Evolutionary conservation across 805 yeast species (phyloP), one percentile per base, ranked within the genome.

Genomic region (Ogataea wickerhamii): DNA sequence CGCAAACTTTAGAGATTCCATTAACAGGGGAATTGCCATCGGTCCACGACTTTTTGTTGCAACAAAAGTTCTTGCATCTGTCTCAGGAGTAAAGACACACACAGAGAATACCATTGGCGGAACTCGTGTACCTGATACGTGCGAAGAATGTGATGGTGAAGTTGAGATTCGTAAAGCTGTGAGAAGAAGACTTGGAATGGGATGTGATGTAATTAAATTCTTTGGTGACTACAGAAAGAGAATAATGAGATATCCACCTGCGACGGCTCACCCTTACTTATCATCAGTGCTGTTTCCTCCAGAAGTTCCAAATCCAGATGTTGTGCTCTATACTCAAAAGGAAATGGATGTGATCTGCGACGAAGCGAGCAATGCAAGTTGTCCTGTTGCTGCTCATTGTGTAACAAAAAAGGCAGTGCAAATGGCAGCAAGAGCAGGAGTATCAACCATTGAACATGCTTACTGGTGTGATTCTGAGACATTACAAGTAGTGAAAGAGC

Each of bases 341-440:
- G 60, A 55, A 35, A 55, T 55, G 60, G 34, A 54, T 31, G 51
- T 50, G 4, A 17, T 55, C 5, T 46, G 46, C 14, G 55, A 52
- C 27, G 60, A 55, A 24, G 56, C 57, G 1, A 29, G 22, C 7
- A 52, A 50, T 37, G 55, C 56, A 5, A 34, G 41, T 3, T 55
- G 60, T 38, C 53, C 57, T 1, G 56, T 52, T 10, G 58, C 58
- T 0, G 60, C 58, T 2, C 60, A 55, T 32, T 55, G 60, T 41
- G 58, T 54, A 2, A 47, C 56, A 5, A 52, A 52, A 26, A 45
- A 47, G 13, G 55, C 53, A 13, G 55, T 47, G 5, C 14, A 24
- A 21, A 55, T 55, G 60, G 60, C 60, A 4, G 52, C 56, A 2
- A 43, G 38, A 18, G 60, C 60, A 3, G 58, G 58, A 6, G 60